Conservation (phyloP, 306 rosid genomes). For the Lathyrus tuberosus region DNA sequence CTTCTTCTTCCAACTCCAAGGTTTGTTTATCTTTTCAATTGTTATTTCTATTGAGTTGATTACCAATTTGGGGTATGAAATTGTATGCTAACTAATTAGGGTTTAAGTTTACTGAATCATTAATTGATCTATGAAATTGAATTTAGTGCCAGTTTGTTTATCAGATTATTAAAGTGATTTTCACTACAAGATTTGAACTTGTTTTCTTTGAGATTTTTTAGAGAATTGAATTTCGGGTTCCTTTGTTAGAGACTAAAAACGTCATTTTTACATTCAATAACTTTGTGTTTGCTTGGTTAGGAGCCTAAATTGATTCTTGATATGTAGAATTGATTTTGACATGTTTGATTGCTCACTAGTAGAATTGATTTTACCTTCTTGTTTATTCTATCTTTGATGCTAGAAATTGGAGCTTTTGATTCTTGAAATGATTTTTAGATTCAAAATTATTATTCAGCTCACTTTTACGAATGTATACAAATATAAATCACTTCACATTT, state of each 20-base stretch:
- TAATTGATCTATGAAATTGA: not conserved
- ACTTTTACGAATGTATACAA: too few relatives aligned
- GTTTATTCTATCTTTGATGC: too few relatives aligned
- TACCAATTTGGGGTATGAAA: too few relatives aligned
- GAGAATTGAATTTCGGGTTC: not conserved
- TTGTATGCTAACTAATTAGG: not conserved
- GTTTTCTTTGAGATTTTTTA: not conserved
- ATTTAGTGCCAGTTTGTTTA: not conserved
- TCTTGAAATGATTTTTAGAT: too few relatives aligned
- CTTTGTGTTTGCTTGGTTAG: too few relatives aligned
- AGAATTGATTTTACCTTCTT: too few relatives aligned
- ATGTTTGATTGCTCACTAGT: too few relatives aligned
- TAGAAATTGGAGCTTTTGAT: too few relatives aligned
- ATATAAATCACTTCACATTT: too few relatives aligned
- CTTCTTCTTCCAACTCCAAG: constrained; percentile 50
- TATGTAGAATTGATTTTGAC: too few relatives aligned
- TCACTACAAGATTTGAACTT: not conserved
- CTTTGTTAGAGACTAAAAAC: not conserved
- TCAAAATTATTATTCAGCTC: too few relatives aligned
- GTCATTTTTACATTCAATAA: not conserved
- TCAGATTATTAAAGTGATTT: not conserved
- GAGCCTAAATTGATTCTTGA: too few relatives aligned
- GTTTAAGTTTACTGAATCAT: not conserved
- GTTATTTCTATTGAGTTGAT: not conserved
- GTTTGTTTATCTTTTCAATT: constrained; percentile 27